Evolutionary conservation across 2,329 filamentous ascomycete genomes (phyloP).

Genomic region (Diaporthe batatas): DNA sequence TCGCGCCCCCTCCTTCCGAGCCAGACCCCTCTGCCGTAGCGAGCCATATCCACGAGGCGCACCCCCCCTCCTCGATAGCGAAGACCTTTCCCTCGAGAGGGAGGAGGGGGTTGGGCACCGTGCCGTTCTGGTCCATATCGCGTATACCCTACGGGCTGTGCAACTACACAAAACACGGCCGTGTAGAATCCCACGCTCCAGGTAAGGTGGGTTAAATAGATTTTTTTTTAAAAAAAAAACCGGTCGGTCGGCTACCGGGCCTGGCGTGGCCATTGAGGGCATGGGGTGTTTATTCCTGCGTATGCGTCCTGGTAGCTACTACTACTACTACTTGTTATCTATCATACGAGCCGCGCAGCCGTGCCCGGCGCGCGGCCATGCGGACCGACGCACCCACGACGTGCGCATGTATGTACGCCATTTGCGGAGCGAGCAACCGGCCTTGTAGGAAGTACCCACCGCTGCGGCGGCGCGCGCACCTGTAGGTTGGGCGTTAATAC

Average conservation of each 20-base stretch:
- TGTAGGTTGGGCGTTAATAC: constrained; percentile 5
- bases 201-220: background rate
- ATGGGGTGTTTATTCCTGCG: background rate
- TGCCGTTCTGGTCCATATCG: constrained; percentile 19
- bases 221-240: too few relatives aligned
- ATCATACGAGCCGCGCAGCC: background rate
- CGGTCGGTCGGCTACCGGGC: too few relatives aligned
- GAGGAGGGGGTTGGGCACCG: background rate
- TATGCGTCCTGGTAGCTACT: constrained; percentile 3
- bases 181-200: background rate
- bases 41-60: constrained; percentile 55
- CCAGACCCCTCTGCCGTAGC: constrained; percentile 55
- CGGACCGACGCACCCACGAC: constrained; percentile 3
- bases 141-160: background rate
- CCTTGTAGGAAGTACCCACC: background rate
- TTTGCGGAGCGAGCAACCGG: constrained; percentile 9
- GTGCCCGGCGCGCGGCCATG: background rate
- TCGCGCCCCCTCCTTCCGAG: constrained; percentile 51
- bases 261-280: background rate
- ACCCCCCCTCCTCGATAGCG: too few relatives aligned
- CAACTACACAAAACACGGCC: background rate
- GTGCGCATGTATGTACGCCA: background rate
- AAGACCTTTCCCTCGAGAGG: constrained; percentile 41
- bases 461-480: too few relatives aligned
- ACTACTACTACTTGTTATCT: background rate